Conservation (phyloP, 2,329 filamentous ascomycete species). For the Apiospora malaysiana region DNA sequence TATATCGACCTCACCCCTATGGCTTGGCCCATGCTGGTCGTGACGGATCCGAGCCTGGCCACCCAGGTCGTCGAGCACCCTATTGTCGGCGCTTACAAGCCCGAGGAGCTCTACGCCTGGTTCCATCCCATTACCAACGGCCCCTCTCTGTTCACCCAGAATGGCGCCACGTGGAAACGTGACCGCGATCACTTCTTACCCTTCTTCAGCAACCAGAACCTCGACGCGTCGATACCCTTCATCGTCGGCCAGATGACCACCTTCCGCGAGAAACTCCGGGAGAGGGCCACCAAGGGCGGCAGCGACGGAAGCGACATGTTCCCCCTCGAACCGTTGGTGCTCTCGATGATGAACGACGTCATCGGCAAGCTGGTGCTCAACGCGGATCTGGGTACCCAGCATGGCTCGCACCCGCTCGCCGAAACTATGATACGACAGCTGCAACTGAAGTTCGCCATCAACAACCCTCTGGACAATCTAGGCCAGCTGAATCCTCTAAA, state of each 20-base stretch:
- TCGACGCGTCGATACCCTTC: slow-evolving; percentile 37
- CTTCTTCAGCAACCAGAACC: slow-evolving; percentile 41
- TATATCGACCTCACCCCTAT: slow-evolving; percentile 41
- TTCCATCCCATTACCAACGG: slow-evolving; percentile 41
- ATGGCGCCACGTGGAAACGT: slow-evolving; percentile 39
- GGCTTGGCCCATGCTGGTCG: slow-evolving; percentile 34
- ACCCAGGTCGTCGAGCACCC: slow-evolving; percentile 38
- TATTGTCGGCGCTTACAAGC: slow-evolving; percentile 35
- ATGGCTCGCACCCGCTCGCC: slow-evolving; percentile 38
- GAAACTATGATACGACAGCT: slow-evolving; percentile 39
- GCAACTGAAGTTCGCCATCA: slow-evolving; percentile 34
- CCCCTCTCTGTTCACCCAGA: slow-evolving; percentile 40
- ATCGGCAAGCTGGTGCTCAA: slow-evolving; percentile 40
- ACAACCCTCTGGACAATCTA: slow-evolving; percentile 35
- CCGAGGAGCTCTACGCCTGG: slow-evolving; percentile 35
- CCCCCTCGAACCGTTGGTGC: slow-evolving; percentile 33
- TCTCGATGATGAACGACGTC: slow-evolving; percentile 42
- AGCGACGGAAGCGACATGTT: slow-evolving; percentile 26
- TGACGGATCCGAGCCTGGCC: slow-evolving; percentile 39
- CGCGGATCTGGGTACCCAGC: slow-evolving; percentile 39
- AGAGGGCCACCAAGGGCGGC: slow-evolving; percentile 28
- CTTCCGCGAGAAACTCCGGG: slow-evolving; percentile 35
- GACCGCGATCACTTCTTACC: slow-evolving; percentile 38
- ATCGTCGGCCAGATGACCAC: slow-evolving; percentile 38
- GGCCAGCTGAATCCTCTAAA: slow-evolving; percentile 39